These are phyloP conservation scores for Torulaspora globosa DNA, from an alignment of 1,139 yeast genomes.

Conservation along the genomic window DNA sequence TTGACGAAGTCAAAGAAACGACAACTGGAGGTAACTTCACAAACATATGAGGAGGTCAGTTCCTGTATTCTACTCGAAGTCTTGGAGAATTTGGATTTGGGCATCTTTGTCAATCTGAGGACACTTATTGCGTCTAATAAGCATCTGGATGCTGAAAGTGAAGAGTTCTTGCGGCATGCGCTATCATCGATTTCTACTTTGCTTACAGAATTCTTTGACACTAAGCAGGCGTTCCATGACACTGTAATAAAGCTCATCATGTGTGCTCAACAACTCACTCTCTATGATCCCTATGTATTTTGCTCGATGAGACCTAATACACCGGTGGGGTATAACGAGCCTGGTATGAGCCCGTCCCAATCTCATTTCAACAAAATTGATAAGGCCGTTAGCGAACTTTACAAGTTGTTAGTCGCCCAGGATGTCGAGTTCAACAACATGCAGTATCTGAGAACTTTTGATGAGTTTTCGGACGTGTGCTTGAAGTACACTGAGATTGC, in stretches of 20 bases:
- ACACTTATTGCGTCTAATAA: constrained; percentile 13
- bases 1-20: constrained; percentile 17
- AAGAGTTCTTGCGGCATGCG: constrained; percentile 34
- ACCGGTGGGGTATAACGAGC: constrained; percentile 39
- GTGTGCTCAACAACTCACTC: constrained; percentile 66
- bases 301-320: constrained; percentile 54
- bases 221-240: constrained; percentile 72
- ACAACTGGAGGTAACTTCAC: constrained; percentile 33
- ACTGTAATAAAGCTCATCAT: constrained; percentile 56
- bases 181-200: constrained; percentile 37
- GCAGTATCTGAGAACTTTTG: constrained; percentile 49
- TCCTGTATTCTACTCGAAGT: constrained; percentile 31
- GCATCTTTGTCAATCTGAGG: constrained; percentile 32
- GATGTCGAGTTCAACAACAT: constrained; percentile 45
- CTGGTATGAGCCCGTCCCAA: constrained; percentile 28
- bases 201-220: constrained; percentile 67
- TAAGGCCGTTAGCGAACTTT: constrained; percentile 48
- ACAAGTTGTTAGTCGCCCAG: constrained; percentile 46
- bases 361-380: constrained; percentile 38
- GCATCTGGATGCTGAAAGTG: constrained; percentile 29
- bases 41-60: constrained; percentile 34
- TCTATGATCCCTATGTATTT: constrained; percentile 71
- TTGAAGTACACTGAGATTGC: constrained; percentile 46
- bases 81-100: constrained; percentile 33
- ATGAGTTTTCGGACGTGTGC: constrained; percentile 46